phyloP scores from a whole-genome alignment of 768 basidiomycete species.

The Galerina marginata region DNA sequence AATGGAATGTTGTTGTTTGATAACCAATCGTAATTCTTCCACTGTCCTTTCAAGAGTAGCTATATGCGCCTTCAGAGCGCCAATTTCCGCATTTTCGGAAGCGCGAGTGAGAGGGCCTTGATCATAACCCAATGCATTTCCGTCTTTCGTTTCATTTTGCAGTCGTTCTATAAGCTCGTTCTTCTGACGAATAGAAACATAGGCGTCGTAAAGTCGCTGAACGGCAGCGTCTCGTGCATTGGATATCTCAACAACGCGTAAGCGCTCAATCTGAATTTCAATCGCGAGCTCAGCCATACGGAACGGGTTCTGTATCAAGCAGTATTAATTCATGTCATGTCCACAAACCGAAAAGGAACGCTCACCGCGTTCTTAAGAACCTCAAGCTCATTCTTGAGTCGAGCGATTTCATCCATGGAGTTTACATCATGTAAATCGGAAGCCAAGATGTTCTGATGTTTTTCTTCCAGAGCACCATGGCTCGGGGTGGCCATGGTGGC shows the following conservation, averaged over 20 bases:
- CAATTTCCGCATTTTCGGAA: constrained; percentile 27
- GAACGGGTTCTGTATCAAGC: constrained; percentile 44
- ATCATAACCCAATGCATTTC: neutral
- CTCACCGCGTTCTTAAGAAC: constrained; percentile 27
- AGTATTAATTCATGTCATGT: neutral
- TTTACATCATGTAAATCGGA: neutral
- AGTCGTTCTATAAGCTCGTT: constrained; percentile 53
- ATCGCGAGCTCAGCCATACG: constrained; percentile 57
- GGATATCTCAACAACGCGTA: constrained; percentile 60
- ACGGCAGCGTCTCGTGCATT: constrained; percentile 68
- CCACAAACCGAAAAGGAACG: neutral
- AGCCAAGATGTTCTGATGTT: constrained; percentile 15
- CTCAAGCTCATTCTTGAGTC: constrained; percentile 27
- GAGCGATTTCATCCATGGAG: constrained; percentile 20
- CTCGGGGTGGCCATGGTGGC: constrained; percentile 19
- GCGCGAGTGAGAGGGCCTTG: neutral
- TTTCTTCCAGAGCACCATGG: constrained; percentile 13
- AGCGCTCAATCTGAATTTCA: constrained; percentile 56
- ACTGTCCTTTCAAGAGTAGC: constrained; percentile 41
- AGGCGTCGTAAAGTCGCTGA: constrained; percentile 62
- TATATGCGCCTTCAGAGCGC: constrained; percentile 42
- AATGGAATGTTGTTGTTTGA: constrained; percentile 31
- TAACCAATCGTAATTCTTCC: constrained; percentile 42
- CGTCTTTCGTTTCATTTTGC: constrained; percentile 43
- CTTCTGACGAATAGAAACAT: constrained; percentile 66